Conservation (phyloP, 148 eudicot species). For the Limonium bicolor region DNA sequence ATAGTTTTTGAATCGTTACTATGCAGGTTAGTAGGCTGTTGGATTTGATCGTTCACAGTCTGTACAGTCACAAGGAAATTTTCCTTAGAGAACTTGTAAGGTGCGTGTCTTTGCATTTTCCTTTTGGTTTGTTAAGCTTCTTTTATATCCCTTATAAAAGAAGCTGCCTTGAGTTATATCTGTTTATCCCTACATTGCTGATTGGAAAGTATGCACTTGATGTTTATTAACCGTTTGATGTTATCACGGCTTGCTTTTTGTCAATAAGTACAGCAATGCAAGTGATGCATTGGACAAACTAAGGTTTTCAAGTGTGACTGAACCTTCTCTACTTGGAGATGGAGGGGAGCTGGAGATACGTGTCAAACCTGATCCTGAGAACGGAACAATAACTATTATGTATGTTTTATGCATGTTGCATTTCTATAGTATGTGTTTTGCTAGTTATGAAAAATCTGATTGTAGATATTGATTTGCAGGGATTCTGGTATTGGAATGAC, state of each 20-base stretch:
- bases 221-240: too few relatives aligned
- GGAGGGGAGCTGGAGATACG: constrained; percentile 88
- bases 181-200: too few relatives aligned
- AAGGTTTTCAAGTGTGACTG: constrained; percentile 90
- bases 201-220: too few relatives aligned
- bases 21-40: constrained; percentile 81
- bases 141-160: too few relatives aligned
- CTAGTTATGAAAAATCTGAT: neutral
- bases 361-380: constrained; percentile 78
- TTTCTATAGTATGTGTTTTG: neutral
- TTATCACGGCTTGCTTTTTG: too few relatives aligned
- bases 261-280: constrained; percentile 54
- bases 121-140: too few relatives aligned
- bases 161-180: too few relatives aligned
- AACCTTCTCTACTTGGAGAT: constrained; percentile 83
- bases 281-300: constrained; percentile 98
- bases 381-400: constrained; percentile 89
- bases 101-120: constrained; percentile 27
- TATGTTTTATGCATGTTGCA: constrained; percentile 14
- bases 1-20: constrained; percentile 1
- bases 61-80: constrained; percentile 97
- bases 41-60: constrained; percentile 92
- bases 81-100: constrained; percentile 95
- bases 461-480: constrained; percentile 18
- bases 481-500: constrained; percentile 99